These are phyloP conservation scores for Chlamydomonas asymmetrica DNA, from an alignment of 139 green algal genomes.

Conservation along the genomic window DNA sequence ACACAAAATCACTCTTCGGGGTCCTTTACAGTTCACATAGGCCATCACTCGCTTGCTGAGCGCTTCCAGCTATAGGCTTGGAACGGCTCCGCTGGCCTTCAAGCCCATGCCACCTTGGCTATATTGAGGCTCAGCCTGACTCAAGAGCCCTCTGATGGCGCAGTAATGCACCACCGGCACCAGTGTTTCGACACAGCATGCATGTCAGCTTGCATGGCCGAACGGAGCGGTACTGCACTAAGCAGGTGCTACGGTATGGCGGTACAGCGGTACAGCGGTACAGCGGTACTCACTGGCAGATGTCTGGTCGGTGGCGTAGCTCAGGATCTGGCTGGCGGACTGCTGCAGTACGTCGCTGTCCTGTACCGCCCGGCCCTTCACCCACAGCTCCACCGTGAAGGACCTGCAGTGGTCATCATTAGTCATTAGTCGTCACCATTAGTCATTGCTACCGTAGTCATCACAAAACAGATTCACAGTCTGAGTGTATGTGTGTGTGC, in stretches of 20 bases:
- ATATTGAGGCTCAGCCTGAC: no score
- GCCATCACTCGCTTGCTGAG: neutral
- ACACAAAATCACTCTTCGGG: no score
- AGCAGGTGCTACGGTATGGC: neutral
- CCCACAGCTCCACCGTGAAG: slow-evolving; percentile 87
- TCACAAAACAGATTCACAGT: neutral
- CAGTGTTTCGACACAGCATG: neutral
- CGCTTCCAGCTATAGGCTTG: neutral
- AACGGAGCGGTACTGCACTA: neutral
- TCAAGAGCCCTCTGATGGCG: neutral
- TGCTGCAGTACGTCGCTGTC: slow-evolving; percentile 15
- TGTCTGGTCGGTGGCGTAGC: slow-evolving; percentile 31
- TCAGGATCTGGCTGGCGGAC: slow-evolving; percentile 12
- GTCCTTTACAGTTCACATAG: no score
- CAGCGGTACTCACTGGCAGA: neutral
- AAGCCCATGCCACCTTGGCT: no score
- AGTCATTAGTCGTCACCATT: no score
- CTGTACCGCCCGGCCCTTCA: slow-evolving; percentile 28
- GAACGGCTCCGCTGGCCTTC: no score
- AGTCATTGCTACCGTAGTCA: neutral
- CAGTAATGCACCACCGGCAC: neutral
- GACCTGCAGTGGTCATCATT: neutral
- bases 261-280: neutral
- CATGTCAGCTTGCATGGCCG: neutral
- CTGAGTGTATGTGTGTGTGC: neutral